phyloP scores from a whole-genome alignment of 1,139 yeast genomes.

The Lodderomyces beijingensis region DNA sequence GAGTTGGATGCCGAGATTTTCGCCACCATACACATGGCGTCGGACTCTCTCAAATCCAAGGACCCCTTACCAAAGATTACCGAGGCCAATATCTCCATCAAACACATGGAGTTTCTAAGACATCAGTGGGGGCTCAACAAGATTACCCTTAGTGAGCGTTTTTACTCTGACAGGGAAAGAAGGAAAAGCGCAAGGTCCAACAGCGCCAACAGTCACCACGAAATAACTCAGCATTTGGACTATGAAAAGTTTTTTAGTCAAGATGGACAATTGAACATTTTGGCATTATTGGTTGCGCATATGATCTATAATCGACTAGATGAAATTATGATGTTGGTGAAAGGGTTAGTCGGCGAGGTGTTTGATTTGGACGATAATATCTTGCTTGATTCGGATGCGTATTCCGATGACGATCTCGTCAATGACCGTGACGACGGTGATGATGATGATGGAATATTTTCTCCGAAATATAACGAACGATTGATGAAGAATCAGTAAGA shows the following conservation, averaged over 20 bases:
- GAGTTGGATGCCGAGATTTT: constrained; percentile 30
- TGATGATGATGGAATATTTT: constrained; percentile 1
- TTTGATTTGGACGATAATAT: constrained; percentile 18
- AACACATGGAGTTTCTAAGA: constrained; percentile 27
- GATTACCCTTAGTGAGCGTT: constrained; percentile 25
- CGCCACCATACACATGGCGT: constrained; percentile 30
- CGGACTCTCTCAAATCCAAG: constrained; percentile 25
- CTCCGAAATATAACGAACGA: too few relatives aligned
- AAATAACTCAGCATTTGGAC: constrained; percentile 23
- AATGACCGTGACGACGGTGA: neutral
- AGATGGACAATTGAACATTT: constrained; percentile 31
- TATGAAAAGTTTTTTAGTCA: constrained; percentile 24
- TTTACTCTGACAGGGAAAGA: constrained; percentile 16
- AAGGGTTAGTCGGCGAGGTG: constrained; percentile 36
- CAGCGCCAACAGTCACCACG: constrained; percentile 11
- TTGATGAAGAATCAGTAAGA: too few relatives aligned
- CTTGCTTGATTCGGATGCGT: constrained; percentile 9
- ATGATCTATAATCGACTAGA: constrained; percentile 31
- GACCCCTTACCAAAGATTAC: constrained; percentile 32
- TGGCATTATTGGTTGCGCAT: constrained; percentile 28
- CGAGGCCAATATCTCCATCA: constrained; percentile 28
- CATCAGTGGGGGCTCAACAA: constrained; percentile 28
- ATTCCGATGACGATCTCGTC: too few relatives aligned
- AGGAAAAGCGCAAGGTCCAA: neutral
- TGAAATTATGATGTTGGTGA: constrained; percentile 26